Evolutionary conservation across 495 filamentous ascomycete species (phyloP).

Genomic region (Penicillium bovifimosum): DNA sequence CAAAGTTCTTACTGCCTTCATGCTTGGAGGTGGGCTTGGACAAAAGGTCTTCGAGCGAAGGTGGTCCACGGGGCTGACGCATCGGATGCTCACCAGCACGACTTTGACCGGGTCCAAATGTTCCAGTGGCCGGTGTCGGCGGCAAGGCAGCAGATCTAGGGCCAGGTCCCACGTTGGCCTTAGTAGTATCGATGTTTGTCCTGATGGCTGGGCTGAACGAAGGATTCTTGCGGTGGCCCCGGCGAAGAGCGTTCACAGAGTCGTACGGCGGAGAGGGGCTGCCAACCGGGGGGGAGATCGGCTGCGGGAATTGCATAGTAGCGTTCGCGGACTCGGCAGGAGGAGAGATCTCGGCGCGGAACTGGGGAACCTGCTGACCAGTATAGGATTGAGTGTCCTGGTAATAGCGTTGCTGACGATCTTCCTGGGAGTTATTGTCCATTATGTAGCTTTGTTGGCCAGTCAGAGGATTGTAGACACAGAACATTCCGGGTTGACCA

Average conservation of each 20-base stretch:
- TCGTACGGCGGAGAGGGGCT: constrained; percentile 57
- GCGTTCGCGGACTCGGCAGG: constrained; percentile 56
- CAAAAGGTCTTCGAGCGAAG: constrained; percentile 83
- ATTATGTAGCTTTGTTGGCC: constrained; percentile 72
- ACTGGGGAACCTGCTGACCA: constrained; percentile 50
- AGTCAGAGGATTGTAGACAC: constrained; percentile 75
- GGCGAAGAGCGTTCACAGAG: constrained; percentile 80
- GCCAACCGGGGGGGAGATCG: constrained; percentile 63
- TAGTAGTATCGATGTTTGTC: constrained; percentile 52
- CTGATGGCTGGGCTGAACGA: constrained; percentile 65
- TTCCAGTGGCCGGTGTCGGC: constrained; percentile 73
- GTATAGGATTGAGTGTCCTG: constrained; percentile 35
- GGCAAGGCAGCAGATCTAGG: constrained; percentile 77
- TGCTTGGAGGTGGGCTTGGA: constrained; percentile 88
- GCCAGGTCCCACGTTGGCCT: constrained; percentile 51
- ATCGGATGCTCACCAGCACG: constrained; percentile 91
- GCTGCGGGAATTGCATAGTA: constrained; percentile 38
- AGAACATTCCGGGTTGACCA: constrained; percentile 68
- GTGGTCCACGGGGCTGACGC: constrained; percentile 90
- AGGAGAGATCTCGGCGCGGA: constrained; percentile 74
- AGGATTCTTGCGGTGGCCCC: constrained; percentile 85
- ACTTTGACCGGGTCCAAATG: constrained; percentile 88
- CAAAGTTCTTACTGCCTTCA: constrained; percentile 98
- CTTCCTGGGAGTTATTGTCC: constrained; percentile 47
- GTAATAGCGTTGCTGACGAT: constrained; percentile 23